Percentiles rank a stretch among this genome's conserved stretches.
Evolutionary conservation across 768 basidiomycete species (phyloP).

Genomic region (Podaxis sp.): DNA sequence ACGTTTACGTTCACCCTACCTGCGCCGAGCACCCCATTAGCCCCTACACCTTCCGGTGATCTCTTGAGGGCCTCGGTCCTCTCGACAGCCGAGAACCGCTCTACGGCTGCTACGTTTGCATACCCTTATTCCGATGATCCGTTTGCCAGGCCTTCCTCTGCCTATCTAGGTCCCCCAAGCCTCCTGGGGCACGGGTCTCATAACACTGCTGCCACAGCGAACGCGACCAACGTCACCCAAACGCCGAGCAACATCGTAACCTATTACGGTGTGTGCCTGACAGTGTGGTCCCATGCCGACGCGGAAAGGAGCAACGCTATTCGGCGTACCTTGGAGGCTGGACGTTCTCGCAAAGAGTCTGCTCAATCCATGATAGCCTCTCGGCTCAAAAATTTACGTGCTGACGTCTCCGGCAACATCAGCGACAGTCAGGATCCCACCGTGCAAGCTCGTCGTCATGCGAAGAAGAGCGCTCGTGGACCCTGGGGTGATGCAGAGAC

Average conservation of each 20-base stretch:
- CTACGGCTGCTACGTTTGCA: constrained; percentile 66
- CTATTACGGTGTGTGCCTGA: constrained; percentile 89
- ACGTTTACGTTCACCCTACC: constrained; percentile 87
- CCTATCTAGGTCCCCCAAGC: constrained; percentile 77
- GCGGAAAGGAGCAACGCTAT: constrained; percentile 82
- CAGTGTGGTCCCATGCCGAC: constrained; percentile 95
- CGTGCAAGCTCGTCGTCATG: constrained; percentile 50
- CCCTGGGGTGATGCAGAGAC: constrained; percentile 75
- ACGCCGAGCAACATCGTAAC: constrained; percentile 48
- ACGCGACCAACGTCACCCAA: constrained; percentile 27
- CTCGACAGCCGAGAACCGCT: constrained; percentile 54
- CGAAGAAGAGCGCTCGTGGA: constrained; percentile 57
- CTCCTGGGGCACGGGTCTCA: constrained; percentile 46
- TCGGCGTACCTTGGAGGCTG: constrained; percentile 75
- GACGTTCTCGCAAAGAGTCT: constrained; percentile 74
- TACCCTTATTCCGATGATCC: constrained; percentile 77
- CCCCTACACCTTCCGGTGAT: constrained; percentile 68
- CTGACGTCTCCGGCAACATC: constrained; percentile 42
- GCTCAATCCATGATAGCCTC: constrained; percentile 68
- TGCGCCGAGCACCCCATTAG: constrained; percentile 69
- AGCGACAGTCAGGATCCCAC: constrained; percentile 49
- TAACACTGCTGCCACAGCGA: constrained; percentile 26
- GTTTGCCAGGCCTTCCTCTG: constrained; percentile 74
- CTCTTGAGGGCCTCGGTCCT: constrained; percentile 73
- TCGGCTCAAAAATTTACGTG: constrained; percentile 61